Conservation (phyloP, 106 monocot species). For the Dendrobium nobile region DNA sequence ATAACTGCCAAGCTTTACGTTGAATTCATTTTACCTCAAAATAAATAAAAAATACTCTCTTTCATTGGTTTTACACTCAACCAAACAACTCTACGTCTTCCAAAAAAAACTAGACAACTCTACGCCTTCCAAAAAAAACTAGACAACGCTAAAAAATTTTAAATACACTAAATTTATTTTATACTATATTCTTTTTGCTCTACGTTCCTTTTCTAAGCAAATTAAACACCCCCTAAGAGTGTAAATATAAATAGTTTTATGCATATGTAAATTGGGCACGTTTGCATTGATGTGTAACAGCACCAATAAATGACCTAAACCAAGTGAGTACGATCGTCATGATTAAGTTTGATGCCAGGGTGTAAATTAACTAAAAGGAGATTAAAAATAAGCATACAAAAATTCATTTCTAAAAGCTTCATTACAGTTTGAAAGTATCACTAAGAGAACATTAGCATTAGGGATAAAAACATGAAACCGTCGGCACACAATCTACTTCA, state of each 20-base stretch:
- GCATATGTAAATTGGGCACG: background rate
- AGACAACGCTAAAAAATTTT: too few species aligned
- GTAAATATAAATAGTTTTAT: background rate
- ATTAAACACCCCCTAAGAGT: too few species aligned
- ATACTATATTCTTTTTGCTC: too few species aligned
- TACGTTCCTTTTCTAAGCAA: too few species aligned
- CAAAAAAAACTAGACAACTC: too few species aligned
- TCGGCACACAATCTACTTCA: background rate
- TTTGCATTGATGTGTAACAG: background rate
- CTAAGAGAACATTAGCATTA: background rate
- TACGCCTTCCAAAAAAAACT: too few species aligned
- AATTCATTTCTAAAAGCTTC: background rate
- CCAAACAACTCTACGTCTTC: too few species aligned
- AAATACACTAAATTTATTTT: too few species aligned
- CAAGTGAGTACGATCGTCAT: background rate
- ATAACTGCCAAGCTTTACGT: too few species aligned
- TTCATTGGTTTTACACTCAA: too few species aligned
- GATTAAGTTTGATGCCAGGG: background rate
- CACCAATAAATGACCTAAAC: background rate
- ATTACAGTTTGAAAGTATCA: background rate
- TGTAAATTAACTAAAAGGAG: background rate
- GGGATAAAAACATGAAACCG: background rate
- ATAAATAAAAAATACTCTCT: too few species aligned
- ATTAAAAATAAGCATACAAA: background rate
- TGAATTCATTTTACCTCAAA: too few species aligned